phyloP scores from a whole-genome alignment of 176 grass and related monocot species.

The Hyparrhenia diplandra region DNA sequence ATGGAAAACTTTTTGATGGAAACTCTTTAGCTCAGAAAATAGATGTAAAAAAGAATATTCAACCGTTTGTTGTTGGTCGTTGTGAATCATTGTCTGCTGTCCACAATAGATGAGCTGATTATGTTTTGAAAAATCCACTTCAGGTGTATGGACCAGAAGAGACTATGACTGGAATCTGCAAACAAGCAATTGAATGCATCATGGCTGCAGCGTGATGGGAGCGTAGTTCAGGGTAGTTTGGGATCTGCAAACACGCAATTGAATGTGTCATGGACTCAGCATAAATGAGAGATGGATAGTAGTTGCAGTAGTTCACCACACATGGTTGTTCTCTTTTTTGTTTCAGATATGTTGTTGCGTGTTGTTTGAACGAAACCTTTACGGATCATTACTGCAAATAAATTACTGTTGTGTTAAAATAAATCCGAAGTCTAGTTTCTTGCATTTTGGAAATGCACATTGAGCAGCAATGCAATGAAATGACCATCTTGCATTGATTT shows the following conservation, averaged over 20 bases:
- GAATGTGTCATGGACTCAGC: conserved; percentile 31
- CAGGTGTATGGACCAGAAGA: too few species aligned
- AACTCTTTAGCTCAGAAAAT: too few species aligned
- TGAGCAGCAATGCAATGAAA: not conserved
- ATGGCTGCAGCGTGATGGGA: too few species aligned
- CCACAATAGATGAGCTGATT: not conserved
- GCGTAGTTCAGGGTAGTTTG: not conserved
- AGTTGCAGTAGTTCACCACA: conserved; percentile 11
- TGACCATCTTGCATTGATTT: too few species aligned
- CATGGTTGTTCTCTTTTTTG: not conserved
- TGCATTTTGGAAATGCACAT: not conserved
- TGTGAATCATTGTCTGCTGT: too few species aligned
- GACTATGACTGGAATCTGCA: too few species aligned
- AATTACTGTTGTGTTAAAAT: conserved; percentile 14
- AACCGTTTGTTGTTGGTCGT: too few species aligned
- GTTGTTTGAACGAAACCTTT: not conserved
- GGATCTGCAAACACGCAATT: conserved; percentile 59
- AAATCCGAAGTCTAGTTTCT: not conserved
- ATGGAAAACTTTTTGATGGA: too few species aligned
- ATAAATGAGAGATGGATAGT: conserved; percentile 1
- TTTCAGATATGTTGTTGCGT: not conserved
- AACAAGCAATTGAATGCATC: too few species aligned
- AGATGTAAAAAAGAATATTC: too few species aligned
- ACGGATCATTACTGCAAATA: not conserved
- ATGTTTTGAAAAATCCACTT: too few species aligned